A percentile compares a stretch with the other conserved stretches of the same genome.
These are phyloP conservation scores for Friedmanniomyces endolithicus DNA, from an alignment of 495 filamentous ascomycete species.

Conservation along the genomic window DNA sequence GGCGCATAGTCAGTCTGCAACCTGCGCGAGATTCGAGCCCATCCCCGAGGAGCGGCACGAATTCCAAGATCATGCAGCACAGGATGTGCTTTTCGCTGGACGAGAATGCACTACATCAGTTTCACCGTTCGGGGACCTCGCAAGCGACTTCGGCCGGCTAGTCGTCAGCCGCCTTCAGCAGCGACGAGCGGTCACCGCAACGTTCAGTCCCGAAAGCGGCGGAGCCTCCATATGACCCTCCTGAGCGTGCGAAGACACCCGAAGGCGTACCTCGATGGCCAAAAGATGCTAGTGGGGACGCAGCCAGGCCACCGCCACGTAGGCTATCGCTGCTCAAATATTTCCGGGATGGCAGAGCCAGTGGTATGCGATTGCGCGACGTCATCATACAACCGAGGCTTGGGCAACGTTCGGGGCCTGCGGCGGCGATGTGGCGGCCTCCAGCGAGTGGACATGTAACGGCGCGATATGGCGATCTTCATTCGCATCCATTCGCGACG, in stretches of 20 bases:
- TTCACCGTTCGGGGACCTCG: neutral
- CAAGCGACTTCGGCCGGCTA: conserved; percentile 3
- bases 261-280: conserved; percentile 18
- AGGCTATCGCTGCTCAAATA: neutral
- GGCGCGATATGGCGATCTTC: conserved; percentile 7
- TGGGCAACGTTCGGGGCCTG: neutral
- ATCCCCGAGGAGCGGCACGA: neutral
- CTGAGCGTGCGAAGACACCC: conserved; percentile 12
- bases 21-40: neutral
- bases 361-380: neutral
- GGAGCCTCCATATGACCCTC: conserved; percentile 12
- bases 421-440: conserved; percentile 10
- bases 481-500: conserved; percentile 13
- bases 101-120: neutral
- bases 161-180: conserved; percentile 1
- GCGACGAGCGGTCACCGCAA: conserved; percentile 5
- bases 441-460: conserved; percentile 16
- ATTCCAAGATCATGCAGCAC: neutral
- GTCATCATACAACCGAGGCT: neutral
- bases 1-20: neutral
- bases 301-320: neutral
- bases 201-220: neutral
- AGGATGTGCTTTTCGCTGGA: conserved; percentile 11
- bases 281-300: neutral
- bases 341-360: neutral